phyloP scores from a whole-genome alignment of 202 grass and related monocot species.

The Alloteropsis angusta region DNA sequence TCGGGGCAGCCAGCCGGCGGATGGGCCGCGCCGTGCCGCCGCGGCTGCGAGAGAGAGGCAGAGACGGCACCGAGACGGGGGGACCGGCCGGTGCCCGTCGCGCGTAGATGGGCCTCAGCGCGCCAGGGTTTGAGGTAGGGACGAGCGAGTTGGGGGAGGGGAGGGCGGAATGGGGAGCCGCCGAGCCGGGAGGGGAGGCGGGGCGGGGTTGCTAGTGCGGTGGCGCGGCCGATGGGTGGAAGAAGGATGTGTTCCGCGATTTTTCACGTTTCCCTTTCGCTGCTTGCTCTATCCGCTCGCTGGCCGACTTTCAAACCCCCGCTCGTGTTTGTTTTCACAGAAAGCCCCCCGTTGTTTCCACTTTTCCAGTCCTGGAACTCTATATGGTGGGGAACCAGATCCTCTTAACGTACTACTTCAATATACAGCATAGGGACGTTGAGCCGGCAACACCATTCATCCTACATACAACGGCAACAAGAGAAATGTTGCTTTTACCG shows the following conservation, averaged over 20 bases:
- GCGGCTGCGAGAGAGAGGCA: not conserved
- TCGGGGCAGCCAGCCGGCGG: not conserved
- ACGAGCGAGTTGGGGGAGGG: not conserved
- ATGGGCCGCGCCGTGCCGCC: not conserved
- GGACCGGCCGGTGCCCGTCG: not conserved
- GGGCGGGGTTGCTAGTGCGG: not conserved
- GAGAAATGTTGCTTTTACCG: too few relatives aligned
- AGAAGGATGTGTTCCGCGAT: slow-evolving; percentile 14
- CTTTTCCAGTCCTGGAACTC: too few relatives aligned
- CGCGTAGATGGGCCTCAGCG: not conserved
- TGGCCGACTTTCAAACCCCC: not conserved
- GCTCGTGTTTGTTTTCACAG: not conserved
- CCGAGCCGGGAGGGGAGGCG: not conserved
- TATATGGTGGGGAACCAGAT: too few relatives aligned
- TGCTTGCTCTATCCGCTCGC: not conserved
- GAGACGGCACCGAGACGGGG: not conserved
- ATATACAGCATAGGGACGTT: too few relatives aligned
- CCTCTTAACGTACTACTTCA: too few relatives aligned
- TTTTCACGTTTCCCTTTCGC: slow-evolving; percentile 31
- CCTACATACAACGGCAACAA: too few relatives aligned
- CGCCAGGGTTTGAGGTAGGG: not conserved
- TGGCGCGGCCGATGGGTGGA: not conserved
- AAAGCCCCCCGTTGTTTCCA: too few relatives aligned
- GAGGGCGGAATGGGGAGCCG: not conserved
- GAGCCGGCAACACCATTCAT: too few relatives aligned